A percentile compares a stretch with the other conserved stretches of the same genome.
These are phyloP conservation scores for Petrea volubilis DNA, from an alignment of 257 asterid species.

Conservation along the genomic window DNA sequence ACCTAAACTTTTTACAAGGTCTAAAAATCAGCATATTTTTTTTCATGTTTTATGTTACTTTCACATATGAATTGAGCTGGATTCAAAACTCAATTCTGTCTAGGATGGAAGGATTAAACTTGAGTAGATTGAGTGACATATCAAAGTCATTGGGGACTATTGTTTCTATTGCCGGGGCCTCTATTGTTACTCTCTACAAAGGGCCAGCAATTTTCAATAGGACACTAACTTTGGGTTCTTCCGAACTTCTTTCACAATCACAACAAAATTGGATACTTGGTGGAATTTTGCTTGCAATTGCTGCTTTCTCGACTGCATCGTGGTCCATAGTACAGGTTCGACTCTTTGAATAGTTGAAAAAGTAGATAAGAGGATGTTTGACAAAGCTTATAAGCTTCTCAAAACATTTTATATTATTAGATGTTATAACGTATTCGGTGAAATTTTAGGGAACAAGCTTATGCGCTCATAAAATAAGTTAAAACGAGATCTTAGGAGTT, in stretches of 20 bases:
- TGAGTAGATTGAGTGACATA: slow-evolving; percentile 37
- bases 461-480: no score
- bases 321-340: slow-evolving; percentile 59
- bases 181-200: slow-evolving; percentile 43
- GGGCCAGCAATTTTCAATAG: slow-evolving; percentile 47
- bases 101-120: slow-evolving; percentile 47
- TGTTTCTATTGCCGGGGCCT: slow-evolving; percentile 46
- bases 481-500: no score
- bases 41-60: not conserved
- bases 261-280: slow-evolving; percentile 50
- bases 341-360: not conserved
- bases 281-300: slow-evolving; percentile 41
- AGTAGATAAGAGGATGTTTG: no score
- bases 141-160: slow-evolving; percentile 44
- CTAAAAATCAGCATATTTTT: no score
- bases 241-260: slow-evolving; percentile 11
- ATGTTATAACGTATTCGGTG: no score
- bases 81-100: not conserved
- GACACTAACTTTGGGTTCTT: slow-evolving; percentile 4
- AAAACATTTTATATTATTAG: no score
- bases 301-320: slow-evolving; percentile 44
- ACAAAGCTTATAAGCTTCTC: no score
- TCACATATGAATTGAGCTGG: not conserved
- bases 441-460: no score
- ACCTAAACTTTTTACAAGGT: no score